Base-by-base conservation (phyloP, 2,329 filamentous ascomycete species). In the Colletotrichum gigasporum region DNA sequence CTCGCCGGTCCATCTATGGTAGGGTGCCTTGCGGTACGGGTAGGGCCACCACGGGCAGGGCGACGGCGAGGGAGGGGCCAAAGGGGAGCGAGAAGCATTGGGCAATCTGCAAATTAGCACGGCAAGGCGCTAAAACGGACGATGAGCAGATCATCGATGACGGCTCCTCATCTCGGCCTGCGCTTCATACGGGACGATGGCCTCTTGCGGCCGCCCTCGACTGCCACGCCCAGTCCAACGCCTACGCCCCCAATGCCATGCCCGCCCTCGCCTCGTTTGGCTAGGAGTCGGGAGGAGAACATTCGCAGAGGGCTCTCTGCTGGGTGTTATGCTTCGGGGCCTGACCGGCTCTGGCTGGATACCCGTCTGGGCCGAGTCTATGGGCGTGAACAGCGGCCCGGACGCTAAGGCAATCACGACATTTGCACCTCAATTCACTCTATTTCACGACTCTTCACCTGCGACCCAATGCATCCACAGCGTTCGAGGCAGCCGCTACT, bases 141-240 rank as follows among this genome's bases (percentile, higher is more conserved):
- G 35, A 53, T 20, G 56, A 32, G 47, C 47, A 47, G 32, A n/a
- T 57, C 44, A 57, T 58, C 44, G 16, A 35, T 22, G 35, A 11
- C 28, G 32, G 30, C 39, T 60, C 48, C 48, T 60, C 57, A 47
- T 55, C 57, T 60, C 57, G 37, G 48, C 28, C 24, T 41, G 30
- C 39, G 47, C 30, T 34, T 30, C 30, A 18, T n/a, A n/a, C n/a
- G n/a, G n/a, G n/a, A 37, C 26, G 32, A 32, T 28, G 26, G 55
- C 32, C 39, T 45, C 42, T 18, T 22, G 26, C 45, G 45, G 45
- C 28, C 45, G 16, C 16, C 32, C 28, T 50, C 30, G 45, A 26
- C 30, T 32, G 30, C 30, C 30, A 6, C 30, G 7, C 12, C 45
- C 18, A n/a, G 16, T 35, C 9, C 47, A 14, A n/a, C 11, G 34